Percentiles rank a stretch among this genome's conserved stretches.
These are phyloP conservation scores for Podospora comata DNA, from an alignment of 495 filamentous ascomycete species.

Conservation along the genomic window DNA sequence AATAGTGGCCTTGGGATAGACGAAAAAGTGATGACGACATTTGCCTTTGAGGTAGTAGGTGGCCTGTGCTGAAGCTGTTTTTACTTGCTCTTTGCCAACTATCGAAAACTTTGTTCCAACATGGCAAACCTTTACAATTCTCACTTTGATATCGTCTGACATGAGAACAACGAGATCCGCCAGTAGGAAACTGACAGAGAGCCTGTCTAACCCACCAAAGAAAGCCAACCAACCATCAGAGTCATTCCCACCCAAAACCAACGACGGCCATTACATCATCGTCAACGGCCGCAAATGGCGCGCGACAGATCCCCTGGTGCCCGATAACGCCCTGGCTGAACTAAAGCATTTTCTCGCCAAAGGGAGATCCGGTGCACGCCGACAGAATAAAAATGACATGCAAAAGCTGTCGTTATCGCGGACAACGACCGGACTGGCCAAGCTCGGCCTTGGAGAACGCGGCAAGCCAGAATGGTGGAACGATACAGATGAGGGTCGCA, in stretches of 20 bases:
- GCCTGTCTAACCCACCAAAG: not conserved
- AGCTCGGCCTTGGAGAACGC: constrained; percentile 17
- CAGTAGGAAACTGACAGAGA: not conserved
- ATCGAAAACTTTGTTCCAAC: too few relatives aligned
- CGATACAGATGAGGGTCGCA: constrained; percentile 13
- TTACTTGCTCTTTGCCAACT: not conserved
- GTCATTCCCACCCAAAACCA: constrained; percentile 13
- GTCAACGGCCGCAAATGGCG: constrained; percentile 18
- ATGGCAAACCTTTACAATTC: too few relatives aligned
- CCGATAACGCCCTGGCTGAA: constrained; percentile 1
- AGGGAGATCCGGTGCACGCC: constrained; percentile 6
- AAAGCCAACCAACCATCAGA: not conserved
- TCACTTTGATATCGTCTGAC: too few relatives aligned
- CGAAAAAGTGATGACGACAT: constrained; percentile 5
- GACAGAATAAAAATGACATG: not conserved
- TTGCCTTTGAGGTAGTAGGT: not conserved
- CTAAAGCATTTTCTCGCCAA: constrained; percentile 20
- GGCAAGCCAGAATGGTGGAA: constrained; percentile 25
- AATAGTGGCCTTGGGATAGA: too few relatives aligned
- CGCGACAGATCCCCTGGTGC: constrained; percentile 17
- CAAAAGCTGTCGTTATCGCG: constrained; percentile 3
- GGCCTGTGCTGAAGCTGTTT: not conserved
- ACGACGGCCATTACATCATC: constrained; percentile 17
- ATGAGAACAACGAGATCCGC: not conserved
- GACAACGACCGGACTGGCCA: constrained; percentile 3